Percentiles rank a stretch among this genome's conserved stretches.
Conservation (phyloP, 345 rosid genomes). For the Draba incana region DNA sequence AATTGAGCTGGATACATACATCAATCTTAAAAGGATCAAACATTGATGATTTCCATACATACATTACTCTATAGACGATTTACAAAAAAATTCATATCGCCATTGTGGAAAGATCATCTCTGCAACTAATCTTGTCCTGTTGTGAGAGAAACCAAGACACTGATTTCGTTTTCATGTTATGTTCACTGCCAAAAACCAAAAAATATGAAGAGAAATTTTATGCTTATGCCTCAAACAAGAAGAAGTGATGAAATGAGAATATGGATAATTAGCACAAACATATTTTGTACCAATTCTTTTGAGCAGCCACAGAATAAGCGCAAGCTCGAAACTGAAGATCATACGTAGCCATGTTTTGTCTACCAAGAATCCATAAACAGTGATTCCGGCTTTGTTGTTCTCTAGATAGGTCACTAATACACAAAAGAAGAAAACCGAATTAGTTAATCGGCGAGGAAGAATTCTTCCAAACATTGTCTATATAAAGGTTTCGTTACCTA, state of each 20-base stretch:
- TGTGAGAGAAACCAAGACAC: constrained; percentile 22
- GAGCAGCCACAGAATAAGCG: constrained; percentile 85
- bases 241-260: constrained; percentile 5
- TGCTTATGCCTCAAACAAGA: not conserved
- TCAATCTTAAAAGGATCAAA: constrained; percentile 3
- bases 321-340: constrained; percentile 75
- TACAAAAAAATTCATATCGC: constrained; percentile 14
- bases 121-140: not conserved
- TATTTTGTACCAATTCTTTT: constrained; percentile 60
- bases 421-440: not conserved
- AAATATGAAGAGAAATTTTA: constrained; percentile 11
- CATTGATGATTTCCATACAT: not conserved
- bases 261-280: not conserved
- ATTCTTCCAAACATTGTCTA: not conserved
- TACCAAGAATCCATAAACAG: constrained; percentile 77
- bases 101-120: not conserved
- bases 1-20: constrained; percentile 11
- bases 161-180: constrained; percentile 34
- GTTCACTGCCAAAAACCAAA: constrained; percentile 40
- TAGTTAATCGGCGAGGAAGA: not conserved
- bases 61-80: constrained; percentile 8
- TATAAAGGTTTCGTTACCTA: constrained; percentile 51
- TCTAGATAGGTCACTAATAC: constrained; percentile 73
- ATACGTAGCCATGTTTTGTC: constrained; percentile 84
- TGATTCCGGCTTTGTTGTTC: constrained; percentile 82